A percentile compares a stretch with the other conserved stretches of the same genome.
These are phyloP conservation scores for Hypoxylon sp. DNA, from an alignment of 2,329 filamentous ascomycete species.

Conservation along the genomic window DNA sequence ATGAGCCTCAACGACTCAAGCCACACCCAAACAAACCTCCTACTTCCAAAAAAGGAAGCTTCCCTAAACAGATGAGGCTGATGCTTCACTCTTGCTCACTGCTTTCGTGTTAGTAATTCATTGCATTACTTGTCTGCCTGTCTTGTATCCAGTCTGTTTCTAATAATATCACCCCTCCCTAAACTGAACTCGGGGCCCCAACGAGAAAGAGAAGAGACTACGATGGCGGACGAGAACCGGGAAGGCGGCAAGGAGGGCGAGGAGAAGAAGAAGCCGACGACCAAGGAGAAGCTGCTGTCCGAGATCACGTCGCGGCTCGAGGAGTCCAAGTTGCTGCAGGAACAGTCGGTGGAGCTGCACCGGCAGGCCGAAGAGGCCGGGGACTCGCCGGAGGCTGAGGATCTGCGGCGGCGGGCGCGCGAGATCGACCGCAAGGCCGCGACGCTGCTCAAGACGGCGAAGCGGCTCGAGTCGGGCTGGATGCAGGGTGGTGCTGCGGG, in stretches of 20 bases:
- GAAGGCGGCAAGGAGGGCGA: conserved; percentile 12
- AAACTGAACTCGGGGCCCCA: not conserved
- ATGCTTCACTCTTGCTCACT: conserved; percentile 1
- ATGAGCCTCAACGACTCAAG: conserved; percentile 32
- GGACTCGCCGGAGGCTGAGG: conserved; percentile 41
- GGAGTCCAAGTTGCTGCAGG: conserved; percentile 44
- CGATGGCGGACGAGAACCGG: conserved; percentile 25
- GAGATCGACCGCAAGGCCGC: conserved; percentile 44
- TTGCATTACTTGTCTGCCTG: too few relatives aligned
- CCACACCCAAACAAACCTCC: conserved; percentile 28
- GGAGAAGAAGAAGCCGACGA: conserved; percentile 32
- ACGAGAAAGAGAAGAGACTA: not conserved
- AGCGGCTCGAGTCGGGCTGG: conserved; percentile 45
- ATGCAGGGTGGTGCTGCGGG: conserved; percentile 46
- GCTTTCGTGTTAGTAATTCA: not conserved
- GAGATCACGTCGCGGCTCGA: conserved; percentile 44
- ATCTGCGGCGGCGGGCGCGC: conserved; percentile 40
- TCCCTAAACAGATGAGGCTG: conserved; percentile 27
- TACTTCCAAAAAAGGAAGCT: conserved; percentile 29
- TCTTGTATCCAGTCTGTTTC: too few relatives aligned
- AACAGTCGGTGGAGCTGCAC: conserved; percentile 41
- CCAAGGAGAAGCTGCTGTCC: conserved; percentile 44
- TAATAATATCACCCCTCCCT: too few relatives aligned
- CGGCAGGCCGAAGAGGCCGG: conserved; percentile 40
- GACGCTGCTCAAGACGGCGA: conserved; percentile 44